A percentile compares a stretch with the other conserved stretches of the same genome.
Conservation (phyloP, 257 asterid species). For the Solanum lycopersicoides region DNA sequence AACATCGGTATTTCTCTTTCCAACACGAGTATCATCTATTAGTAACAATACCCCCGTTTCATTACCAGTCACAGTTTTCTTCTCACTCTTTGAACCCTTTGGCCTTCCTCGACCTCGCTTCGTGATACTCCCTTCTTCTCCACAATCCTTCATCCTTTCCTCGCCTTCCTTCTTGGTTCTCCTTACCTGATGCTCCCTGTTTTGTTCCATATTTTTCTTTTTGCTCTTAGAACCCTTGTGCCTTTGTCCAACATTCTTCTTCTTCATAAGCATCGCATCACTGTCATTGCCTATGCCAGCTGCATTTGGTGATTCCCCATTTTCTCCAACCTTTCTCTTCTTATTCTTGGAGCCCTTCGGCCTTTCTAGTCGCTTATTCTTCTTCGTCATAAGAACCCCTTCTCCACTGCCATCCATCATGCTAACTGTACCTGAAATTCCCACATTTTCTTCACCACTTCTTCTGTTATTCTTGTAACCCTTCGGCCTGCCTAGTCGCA, state of each 20-base stretch:
- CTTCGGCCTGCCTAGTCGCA: constrained; percentile 23
- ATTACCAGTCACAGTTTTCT: neutral
- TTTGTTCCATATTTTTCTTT: neutral
- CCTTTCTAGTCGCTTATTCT: constrained; percentile 16
- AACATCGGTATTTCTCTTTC: neutral
- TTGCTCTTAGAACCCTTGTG: constrained; percentile 6
- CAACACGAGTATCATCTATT: neutral
- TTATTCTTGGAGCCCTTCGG: constrained; percentile 27
- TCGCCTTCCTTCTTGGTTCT: neutral
- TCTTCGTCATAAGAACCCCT: neutral
- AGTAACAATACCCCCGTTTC: neutral
- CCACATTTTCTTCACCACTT: neutral
- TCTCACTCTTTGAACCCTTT: constrained; percentile 7
- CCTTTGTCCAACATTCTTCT: neutral
- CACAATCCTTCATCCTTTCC: neutral
- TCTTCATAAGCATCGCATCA: neutral
- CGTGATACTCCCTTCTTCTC: neutral
- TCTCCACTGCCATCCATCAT: neutral
- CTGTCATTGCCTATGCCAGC: neutral
- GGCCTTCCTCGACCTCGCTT: neutral
- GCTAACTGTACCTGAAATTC: neutral
- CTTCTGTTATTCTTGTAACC: constrained; percentile 6
- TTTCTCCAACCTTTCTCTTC: neutral
- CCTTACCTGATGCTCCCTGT: neutral
- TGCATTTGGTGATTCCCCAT: neutral